Percentiles rank a stretch among this genome's conserved stretches.
Conservation (phyloP, 2,329 filamentous ascomycete genomes). For the Zasmidium citrigriseum region DNA sequence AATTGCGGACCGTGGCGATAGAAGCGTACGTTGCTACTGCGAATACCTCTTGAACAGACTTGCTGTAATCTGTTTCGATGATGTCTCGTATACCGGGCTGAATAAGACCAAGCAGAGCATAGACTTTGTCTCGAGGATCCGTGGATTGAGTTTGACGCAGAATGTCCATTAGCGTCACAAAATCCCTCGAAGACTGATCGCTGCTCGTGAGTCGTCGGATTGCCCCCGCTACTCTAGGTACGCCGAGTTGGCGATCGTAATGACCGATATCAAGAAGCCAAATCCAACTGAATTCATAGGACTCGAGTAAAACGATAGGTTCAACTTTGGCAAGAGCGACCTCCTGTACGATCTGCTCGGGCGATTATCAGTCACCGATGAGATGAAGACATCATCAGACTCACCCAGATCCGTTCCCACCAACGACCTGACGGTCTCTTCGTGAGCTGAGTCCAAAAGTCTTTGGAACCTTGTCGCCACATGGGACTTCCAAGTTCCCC, state of each 20-base stretch:
- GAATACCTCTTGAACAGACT: not conserved
- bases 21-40: conserved; percentile 1
- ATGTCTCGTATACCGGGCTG: not conserved
- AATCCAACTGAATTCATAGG: not conserved
- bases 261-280: not conserved
- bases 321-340: not conserved
- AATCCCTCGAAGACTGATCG: not conserved
- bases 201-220: too few species aligned
- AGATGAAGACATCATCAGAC: not conserved
- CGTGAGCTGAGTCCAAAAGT: not conserved
- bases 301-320: not conserved
- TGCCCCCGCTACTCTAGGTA: too few species aligned
- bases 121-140: conserved; percentile 8
- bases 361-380: not conserved
- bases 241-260: not conserved
- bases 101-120: conserved; percentile 4
- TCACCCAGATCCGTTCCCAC: not conserved
- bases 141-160: not conserved
- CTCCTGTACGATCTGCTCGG: not conserved
- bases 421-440: not conserved
- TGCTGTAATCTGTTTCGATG: not conserved
- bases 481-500: not conserved
- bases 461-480: not conserved
- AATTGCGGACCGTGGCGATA: not conserved
- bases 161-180: not conserved